Base-by-base conservation (phyloP, 805 yeast genomes). In the Clavispora vitiphila region DNA sequence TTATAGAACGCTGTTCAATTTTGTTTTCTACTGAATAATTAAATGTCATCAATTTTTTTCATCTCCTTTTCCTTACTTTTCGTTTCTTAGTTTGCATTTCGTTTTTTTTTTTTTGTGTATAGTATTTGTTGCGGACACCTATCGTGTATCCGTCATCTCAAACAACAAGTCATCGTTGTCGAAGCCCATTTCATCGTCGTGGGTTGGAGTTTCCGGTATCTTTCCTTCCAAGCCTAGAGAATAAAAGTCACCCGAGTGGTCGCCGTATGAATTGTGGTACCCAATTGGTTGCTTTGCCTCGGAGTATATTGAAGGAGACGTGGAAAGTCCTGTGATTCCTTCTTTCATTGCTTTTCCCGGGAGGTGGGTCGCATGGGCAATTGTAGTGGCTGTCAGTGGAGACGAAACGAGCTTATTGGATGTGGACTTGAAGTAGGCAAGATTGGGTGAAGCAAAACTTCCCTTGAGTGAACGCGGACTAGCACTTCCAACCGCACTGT, bases 251-350 rank as follows among this genome's bases (percentile, higher is more conserved):
- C 36, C 19, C 9, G 48, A 48, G 21, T 78, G 82, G 29, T 74
- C 78, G 31, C 66, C 72, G 40, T 68, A 73, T 16, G 69, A 73
- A 47, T 64, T 60, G 27, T 61, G 71, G 51, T 69, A 69, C 24
- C 57, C 55, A 16, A 62, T 58, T 3, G 53, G 49, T 35, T 48
- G 39, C 38, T 58, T 54, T 18, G 44, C 43, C n/a, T 53, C 35
- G 4, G 38, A 46, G 44, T 53, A 57, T 1, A 57, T 54, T 8
- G 71, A 65, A 0, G 71, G 70, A 1, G 64, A 59, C 1, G 72
- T 65, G 5, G 71, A 58, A 15, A 64, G 53, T 1, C 70, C 71
- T 9, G 57, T 38, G 2, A 62, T 58, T 9, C 43, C 55, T 24
- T 42, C 40, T 12, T 37, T 30, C 21, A 39, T 5, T 3, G 23